Evolutionary conservation across 768 basidiomycete species (phyloP), one percentile per base, ranked within the genome.

Genomic region (Chalciporus sphaerocephalus): DNA sequence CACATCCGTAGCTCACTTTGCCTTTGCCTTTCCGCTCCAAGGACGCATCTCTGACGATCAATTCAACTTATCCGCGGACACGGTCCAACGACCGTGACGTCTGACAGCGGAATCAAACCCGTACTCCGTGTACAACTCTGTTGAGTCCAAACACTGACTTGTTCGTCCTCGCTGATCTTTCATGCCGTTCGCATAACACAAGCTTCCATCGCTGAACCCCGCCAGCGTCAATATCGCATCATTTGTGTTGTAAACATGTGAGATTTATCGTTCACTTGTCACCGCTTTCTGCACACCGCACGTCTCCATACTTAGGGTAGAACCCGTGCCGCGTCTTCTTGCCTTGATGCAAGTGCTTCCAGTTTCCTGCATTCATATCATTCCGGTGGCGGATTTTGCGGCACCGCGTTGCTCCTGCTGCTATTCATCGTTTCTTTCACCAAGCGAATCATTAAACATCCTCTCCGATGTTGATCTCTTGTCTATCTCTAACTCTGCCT

Each of bases 361-460:
- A 24, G 25, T 40, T 42, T 48, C 41, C 47, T 40, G 52, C 42
- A 44, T 52, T 46, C 50, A 56, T 50, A 56, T 51, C 50, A 18
- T 18, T 22, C 10, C 36, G 57, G 47, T 52, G 50, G 55, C 47
- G 55, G 46, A 28, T 6, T 32, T 45, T 48, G 48, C 65, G 65
- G 65, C 38, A 48, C 58, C 58, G 65, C 50, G 47, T n/a, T 46
- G 48, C 46, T 46, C 47, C 54, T 44, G 24, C 53, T 58, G 46
- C 52, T 52, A n/a, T n/a, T 45, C 60, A 46, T 59, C 49, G 55
- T 52, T 62, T 51, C 51, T 53, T 65, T 33, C 44, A 10, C 46
- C 60, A 51, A 57, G 61, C 50, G 57, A 64, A 65, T 65, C 63
- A 65, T 67, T 67, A 60, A 58, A 37, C 4, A 52, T 46, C 30